Base-by-base conservation (phyloP, 2,329 filamentous ascomycete species). In the Colletotrichum sp. region DNA sequence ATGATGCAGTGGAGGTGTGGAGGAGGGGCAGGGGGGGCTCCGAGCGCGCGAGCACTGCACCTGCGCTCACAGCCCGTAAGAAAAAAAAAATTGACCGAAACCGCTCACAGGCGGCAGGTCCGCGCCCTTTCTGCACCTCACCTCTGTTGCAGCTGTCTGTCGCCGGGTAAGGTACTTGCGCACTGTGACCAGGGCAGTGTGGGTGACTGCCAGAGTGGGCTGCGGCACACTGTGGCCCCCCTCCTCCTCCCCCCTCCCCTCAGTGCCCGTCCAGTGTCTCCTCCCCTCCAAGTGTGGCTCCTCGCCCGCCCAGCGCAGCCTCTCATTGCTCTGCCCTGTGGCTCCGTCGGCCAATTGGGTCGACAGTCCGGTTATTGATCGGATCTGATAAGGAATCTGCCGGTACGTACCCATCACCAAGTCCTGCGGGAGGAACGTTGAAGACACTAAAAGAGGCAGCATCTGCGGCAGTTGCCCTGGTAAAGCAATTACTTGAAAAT, bases 1-100 rank as follows among this genome's bases (percentile, higher is more conserved):
- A 73, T 73, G 69, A 75, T 75, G 73, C 73, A 75, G 73, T 73
- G 69, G 73, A 73, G 76, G 76, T 69, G 76, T 77, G 76, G 76
- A 76, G 76, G 76, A 76, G 75, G 76, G 75, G 74, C 71, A 75
- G 76, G 75, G 71, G 56, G 68, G 69, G 59, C 63, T 38, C 69
- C 52, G 62, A 71, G 62, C 62, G 48, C 69, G 43, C 43, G 18
- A 55, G 43, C 67, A 64, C 30, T 36, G 65, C 62, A 38, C 58
- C 28, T 16, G 28, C 28, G 26, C 24, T 28, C 21, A 67, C 26
- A 56, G 64, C n/a, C 48, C 18, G 26, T 36, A 21, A 26, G 26
- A 16, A 48, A 38, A 52, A 52, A 69, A 69, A 69, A 61, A 62
- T 52, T 36, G 67, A 69, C 67, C 67, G 67, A 69, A 69, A 69